Percentiles rank a stretch among this genome's conserved stretches.
These are phyloP conservation scores for Pistacia vera DNA, from an alignment of 345 rosid genomes.

Conservation along the genomic window DNA sequence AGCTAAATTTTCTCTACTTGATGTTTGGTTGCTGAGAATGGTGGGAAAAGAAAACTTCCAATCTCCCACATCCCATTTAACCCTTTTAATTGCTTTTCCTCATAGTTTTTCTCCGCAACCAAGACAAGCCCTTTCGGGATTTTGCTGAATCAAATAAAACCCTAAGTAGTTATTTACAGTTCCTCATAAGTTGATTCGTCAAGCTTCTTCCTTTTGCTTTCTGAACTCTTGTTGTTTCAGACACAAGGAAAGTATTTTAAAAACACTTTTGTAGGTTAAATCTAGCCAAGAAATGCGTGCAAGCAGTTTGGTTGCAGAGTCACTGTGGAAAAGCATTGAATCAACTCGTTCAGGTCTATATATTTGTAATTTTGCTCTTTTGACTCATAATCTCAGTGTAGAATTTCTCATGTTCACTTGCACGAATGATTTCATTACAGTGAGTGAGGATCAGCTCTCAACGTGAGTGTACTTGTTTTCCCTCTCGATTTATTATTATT, in stretches of 20 bases:
- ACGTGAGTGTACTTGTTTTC: slow-evolving; percentile 43
- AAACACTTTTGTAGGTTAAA: neutral
- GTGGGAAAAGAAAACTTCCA: neutral
- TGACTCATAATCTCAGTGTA: neutral
- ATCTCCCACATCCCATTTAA: neutral
- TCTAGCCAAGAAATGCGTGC: slow-evolving; percentile 31
- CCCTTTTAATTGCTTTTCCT: too few relatives aligned
- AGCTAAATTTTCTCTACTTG: too few relatives aligned
- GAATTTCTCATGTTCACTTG: neutral
- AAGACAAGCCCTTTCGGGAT: neutral
- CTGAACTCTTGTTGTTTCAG: neutral
- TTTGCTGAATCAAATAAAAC: neutral
- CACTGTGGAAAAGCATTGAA: slow-evolving; percentile 61
- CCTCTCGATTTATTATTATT: neutral
- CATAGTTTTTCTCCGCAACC: neutral
- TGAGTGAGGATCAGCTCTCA: slow-evolving; percentile 77
- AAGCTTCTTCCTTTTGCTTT: neutral
- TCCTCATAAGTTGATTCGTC: neutral
- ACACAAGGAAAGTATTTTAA: neutral
- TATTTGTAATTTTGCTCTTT: neutral
- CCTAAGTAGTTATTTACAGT: neutral
- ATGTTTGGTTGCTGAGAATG: neutral
- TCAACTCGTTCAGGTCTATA: slow-evolving; percentile 51
- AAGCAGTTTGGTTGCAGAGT: slow-evolving; percentile 54
- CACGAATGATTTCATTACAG: slow-evolving; percentile 32